These are phyloP conservation scores for Ustilago lituana DNA, from an alignment of 1,284 basidiomycete genomes.

Conservation along the genomic window DNA sequence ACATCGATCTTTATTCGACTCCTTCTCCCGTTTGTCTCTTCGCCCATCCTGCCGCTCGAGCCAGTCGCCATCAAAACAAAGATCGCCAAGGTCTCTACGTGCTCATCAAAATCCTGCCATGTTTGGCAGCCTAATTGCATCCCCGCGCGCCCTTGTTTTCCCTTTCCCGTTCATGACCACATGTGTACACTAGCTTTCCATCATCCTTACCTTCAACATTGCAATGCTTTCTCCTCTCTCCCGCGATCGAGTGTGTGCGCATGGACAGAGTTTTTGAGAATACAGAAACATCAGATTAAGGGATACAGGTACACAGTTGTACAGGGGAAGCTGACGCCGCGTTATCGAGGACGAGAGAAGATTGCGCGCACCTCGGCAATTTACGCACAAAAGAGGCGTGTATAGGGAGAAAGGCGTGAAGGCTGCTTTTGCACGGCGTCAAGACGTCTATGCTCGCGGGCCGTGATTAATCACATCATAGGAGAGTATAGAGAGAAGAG, in stretches of 20 bases:
- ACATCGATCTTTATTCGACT: no score
- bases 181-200: conserved; percentile 36
- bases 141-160: background rate
- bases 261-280: background rate
- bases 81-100: no score
- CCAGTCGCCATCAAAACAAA: background rate
- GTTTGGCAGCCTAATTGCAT: background rate
- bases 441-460: no score
- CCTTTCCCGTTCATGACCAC: conserved; percentile 3
- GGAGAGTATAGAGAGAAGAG: no score
- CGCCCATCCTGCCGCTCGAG: no score
- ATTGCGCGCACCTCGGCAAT: background rate
- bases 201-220: conserved; percentile 1
- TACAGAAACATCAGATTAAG: conserved; percentile 13
- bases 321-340: no score
- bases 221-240: conserved; percentile 1
- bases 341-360: background rate
- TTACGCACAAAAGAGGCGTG: no score
- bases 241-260: no score
- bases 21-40: background rate
- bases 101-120: no score
- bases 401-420: no score
- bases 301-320: conserved; percentile 28
- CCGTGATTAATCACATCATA: no score
- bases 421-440: no score